Evolutionary conservation across 768 basidiomycete species (phyloP).

Genomic region (Lyophyllum semitale): DNA sequence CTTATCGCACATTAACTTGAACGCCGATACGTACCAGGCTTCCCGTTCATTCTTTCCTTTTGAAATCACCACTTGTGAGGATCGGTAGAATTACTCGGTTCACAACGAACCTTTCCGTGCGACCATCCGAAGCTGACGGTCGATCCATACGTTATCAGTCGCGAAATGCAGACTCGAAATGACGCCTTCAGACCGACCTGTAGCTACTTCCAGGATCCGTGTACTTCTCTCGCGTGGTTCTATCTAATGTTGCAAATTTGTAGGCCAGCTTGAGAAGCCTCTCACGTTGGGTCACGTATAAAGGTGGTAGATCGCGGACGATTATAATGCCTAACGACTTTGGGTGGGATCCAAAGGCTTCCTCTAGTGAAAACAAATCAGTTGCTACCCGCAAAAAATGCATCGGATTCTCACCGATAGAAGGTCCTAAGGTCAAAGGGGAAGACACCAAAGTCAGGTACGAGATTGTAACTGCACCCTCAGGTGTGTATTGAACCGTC

Average conservation of each 20-base stretch:
- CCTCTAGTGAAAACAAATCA: constrained; percentile 41
- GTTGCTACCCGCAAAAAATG: background rate
- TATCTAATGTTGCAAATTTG: constrained; percentile 73
- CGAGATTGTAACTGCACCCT: constrained; percentile 62
- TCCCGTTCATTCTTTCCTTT: constrained; percentile 97
- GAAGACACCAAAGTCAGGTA: constrained; percentile 58
- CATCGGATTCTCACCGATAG: constrained; percentile 54
- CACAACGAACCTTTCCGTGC: constrained; percentile 75
- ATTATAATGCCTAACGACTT: constrained; percentile 80
- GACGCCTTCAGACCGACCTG: constrained; percentile 48
- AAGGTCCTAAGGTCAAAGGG: constrained; percentile 51
- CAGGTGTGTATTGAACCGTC: constrained; percentile 37
- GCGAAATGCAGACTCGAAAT: background rate
- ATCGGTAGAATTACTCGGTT: background rate
- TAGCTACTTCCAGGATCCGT: constrained; percentile 73
- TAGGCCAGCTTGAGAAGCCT: constrained; percentile 75
- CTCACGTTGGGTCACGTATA: constrained; percentile 65
- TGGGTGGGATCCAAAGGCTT: constrained; percentile 82
- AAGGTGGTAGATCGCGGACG: constrained; percentile 75
- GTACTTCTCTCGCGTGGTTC: constrained; percentile 68
- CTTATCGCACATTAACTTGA: background rate
- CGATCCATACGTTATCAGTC: background rate
- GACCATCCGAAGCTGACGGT: constrained; percentile 91
- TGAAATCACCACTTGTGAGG: background rate
- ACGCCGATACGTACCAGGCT: constrained; percentile 58